A percentile compares a stretch with the other conserved stretches of the same genome.
Conservation (phyloP, 768 basidiomycete species). For the Symmetrospora coprosmae region DNA sequence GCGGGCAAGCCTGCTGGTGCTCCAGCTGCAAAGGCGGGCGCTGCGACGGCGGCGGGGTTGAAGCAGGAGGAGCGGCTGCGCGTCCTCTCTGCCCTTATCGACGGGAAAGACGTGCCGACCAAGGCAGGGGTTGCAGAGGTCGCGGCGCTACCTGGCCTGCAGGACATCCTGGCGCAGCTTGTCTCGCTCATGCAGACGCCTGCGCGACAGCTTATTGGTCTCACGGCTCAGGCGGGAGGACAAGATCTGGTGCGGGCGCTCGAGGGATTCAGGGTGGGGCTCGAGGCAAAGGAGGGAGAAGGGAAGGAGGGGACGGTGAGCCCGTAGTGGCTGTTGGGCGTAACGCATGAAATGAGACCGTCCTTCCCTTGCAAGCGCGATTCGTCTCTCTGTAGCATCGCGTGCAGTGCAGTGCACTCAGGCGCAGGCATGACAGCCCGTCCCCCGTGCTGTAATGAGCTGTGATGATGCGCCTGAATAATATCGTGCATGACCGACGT, state of each 20-base stretch:
- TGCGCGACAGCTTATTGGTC: not conserved
- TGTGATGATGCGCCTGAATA: too few relatives aligned
- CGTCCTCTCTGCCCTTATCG: conserved; percentile 12
- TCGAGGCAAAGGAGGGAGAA: conserved; percentile 12
- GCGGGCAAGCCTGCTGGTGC: too few relatives aligned
- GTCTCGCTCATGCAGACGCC: conserved; percentile 18
- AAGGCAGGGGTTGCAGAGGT: not conserved
- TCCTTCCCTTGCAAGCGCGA: too few relatives aligned
- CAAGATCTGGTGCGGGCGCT: conserved; percentile 7
- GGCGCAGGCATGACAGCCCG: too few relatives aligned
- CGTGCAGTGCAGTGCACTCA: too few relatives aligned
- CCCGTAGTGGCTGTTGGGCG: not conserved
- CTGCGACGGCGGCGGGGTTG: not conserved
- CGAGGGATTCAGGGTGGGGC: conserved; percentile 17
- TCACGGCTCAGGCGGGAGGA: conserved; percentile 1
- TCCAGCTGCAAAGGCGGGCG: not conserved
- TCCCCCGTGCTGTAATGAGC: too few relatives aligned
- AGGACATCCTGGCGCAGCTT: conserved; percentile 16
- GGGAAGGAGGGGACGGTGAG: not conserved
- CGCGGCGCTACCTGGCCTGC: conserved; percentile 14
- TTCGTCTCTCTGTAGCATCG: too few relatives aligned
- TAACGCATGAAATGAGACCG: too few relatives aligned
- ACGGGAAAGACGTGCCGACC: not conserved
- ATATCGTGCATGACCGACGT: too few relatives aligned
- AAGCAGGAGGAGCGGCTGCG: not conserved